A percentile compares a stretch with the other conserved stretches of the same genome.
phyloP scores from a whole-genome alignment of 1,284 basidiomycete species.

The Meripilus lineatus region DNA sequence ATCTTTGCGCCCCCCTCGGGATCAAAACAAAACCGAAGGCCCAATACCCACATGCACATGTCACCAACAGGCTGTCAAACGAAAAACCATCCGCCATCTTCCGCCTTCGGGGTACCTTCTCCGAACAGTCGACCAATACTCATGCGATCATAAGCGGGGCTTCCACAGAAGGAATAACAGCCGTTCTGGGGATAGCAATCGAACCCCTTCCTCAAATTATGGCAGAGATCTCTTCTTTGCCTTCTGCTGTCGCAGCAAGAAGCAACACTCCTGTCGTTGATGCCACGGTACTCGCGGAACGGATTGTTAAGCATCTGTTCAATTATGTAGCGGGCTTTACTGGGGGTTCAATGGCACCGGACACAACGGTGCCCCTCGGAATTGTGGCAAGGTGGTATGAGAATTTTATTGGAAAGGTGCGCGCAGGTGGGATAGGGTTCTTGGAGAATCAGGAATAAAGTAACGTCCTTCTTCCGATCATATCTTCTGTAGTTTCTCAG shows the following conservation, averaged over 20 bases:
- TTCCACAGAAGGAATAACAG: slow-evolving; percentile 42
- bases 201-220: slow-evolving; percentile 61
- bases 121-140: slow-evolving; percentile 41
- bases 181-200: slow-evolving; percentile 67
- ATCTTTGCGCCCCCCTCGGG: neutral
- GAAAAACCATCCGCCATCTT: slow-evolving; percentile 92
- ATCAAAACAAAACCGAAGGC: neutral
- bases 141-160: slow-evolving; percentile 50
- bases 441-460: slow-evolving; percentile 63
- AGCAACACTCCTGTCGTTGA: slow-evolving; percentile 22
- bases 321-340: slow-evolving; percentile 80
- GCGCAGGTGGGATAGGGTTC: slow-evolving; percentile 66
- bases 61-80: slow-evolving; percentile 69
- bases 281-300: slow-evolving; percentile 48
- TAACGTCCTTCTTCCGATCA: too few species aligned
- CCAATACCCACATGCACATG: neutral
- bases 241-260: slow-evolving; percentile 27
- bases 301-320: slow-evolving; percentile 72
- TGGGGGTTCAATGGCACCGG: slow-evolving; percentile 45
- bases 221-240: slow-evolving; percentile 46
- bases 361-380: slow-evolving; percentile 70
- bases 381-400: slow-evolving; percentile 83
- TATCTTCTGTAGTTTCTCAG: too few species aligned
- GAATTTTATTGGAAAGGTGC: slow-evolving; percentile 68
- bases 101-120: slow-evolving; percentile 69